Base-by-base conservation (phyloP, 148 eudicot species). In the Camellia granthamiana region DNA sequence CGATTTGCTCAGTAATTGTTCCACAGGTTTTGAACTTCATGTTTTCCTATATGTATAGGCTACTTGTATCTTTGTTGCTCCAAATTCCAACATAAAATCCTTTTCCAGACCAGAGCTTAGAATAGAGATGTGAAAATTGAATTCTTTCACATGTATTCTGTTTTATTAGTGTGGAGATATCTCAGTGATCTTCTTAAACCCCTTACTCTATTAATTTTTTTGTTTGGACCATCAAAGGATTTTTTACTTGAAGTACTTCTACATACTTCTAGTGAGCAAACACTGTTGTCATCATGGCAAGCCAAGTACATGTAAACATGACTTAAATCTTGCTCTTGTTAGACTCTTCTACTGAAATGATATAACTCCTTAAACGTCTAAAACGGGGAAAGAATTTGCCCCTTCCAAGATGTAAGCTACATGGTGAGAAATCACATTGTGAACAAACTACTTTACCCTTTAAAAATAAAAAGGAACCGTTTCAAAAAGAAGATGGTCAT, bases 261-360 rank as follows among this genome's bases (percentile, higher is more conserved):
- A 69, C 18, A 43, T 2, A 1, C 49, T 44, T 14, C 54, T 43
- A 46, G 52, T 44, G 64, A 60, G 64, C 64, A 4, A 60, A 55
- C 59, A 55, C 12, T 55, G 59, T 55, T 55, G 64, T 15, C 18
- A 19, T 60, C 64, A 60, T 15, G n/a, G 64, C 9, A 60, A 74
- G 30, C 38, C 10, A 30, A 30, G 38, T 30, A 30, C 38, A 30
- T 30, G 38, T 30, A 30, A 30, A 30, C 38, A 30, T 30, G 38
- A 30, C 38, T 30, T 30, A 30, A 30, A 30, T 30, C 38, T 30
- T 30, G 38, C 38, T 30, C 5, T 54, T 9, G 41, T 80, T 44
- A 15, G 67, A 8, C 77, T 69, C n/a, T 41, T 46, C 19, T 73
- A 49, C 51, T 74, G 44, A 80, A 74, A 74, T 52, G 18, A 67